These are phyloP conservation scores for Kernera saxatilis DNA, from an alignment of 345 rosid genomes.

Conservation along the genomic window DNA sequence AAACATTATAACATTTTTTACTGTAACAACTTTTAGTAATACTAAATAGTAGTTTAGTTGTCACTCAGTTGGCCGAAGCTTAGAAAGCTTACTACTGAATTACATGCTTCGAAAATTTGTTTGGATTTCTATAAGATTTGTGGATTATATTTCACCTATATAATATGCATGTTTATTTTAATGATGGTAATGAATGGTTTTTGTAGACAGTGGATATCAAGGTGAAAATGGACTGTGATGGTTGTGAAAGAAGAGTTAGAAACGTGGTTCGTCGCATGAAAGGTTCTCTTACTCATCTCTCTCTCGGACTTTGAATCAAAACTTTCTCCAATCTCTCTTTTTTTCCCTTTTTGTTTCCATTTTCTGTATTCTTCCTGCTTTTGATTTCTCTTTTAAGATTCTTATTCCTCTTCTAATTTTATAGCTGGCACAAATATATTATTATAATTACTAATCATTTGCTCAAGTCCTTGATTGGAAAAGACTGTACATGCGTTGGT, in stretches of 20 bases:
- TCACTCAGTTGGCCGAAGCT: not conserved
- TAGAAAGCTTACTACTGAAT: not conserved
- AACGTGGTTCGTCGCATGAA: constrained; percentile 65
- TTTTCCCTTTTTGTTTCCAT: constrained; percentile 20
- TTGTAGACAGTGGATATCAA: constrained; percentile 89
- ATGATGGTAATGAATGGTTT: not conserved
- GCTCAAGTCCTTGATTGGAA: not conserved
- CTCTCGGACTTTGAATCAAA: constrained; percentile 22
- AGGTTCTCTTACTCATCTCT: constrained; percentile 43
- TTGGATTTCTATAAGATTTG: not conserved
- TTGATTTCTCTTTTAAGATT: constrained; percentile 18
- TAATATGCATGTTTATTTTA: not conserved
- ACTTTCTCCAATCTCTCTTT: constrained; percentile 13
- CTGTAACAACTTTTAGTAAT: no score
- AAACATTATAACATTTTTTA: not conserved
- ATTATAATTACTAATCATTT: constrained; percentile 5
- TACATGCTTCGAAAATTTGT: not conserved
- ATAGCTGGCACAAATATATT: not conserved
- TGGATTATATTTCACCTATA: not conserved
- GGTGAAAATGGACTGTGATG: constrained; percentile 98
- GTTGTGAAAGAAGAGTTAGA: constrained; percentile 86
- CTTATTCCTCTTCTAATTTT: constrained; percentile 11
- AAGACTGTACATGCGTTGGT: not conserved
- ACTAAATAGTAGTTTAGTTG: not conserved
- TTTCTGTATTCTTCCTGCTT: constrained; percentile 14